These are phyloP conservation scores for Neurospora tetraspora DNA, from an alignment of 495 filamentous ascomycete species.

Conservation along the genomic window DNA sequence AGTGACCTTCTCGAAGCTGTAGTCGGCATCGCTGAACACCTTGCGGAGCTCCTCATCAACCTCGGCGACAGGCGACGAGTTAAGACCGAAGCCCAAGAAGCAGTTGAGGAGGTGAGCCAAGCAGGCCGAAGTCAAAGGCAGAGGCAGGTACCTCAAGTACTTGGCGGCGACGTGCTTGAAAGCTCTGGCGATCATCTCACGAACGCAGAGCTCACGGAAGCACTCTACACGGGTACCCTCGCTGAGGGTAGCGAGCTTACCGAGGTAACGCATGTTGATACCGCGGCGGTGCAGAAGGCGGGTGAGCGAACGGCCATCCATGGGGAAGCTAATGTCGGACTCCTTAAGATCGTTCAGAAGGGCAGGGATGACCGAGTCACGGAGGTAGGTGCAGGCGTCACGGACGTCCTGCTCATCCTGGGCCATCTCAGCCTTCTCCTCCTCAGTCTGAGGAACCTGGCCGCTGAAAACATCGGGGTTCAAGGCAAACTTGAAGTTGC, in stretches of 20 bases:
- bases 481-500: constrained; percentile 73
- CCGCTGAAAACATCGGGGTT: constrained; percentile 96
- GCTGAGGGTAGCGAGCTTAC: constrained; percentile 62
- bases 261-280: constrained; percentile 94
- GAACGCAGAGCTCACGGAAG: constrained; percentile 62
- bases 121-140: constrained; percentile 63
- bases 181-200: constrained; percentile 87
- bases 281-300: constrained; percentile 91
- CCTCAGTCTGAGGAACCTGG: constrained; percentile 79
- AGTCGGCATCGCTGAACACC: constrained; percentile 75
- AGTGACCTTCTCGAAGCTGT: constrained; percentile 66
- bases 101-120: constrained; percentile 90
- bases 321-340: constrained; percentile 91
- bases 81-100: constrained; percentile 69
- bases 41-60: constrained; percentile 62
- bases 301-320: constrained; percentile 89
- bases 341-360: constrained; percentile 76
- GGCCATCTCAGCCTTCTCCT: constrained; percentile 75
- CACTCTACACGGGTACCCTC: constrained; percentile 64
- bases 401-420: constrained; percentile 85
- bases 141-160: constrained; percentile 72
- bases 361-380: constrained; percentile 58
- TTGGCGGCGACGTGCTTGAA: constrained; percentile 87
- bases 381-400: constrained; percentile 69
- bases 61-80: constrained; percentile 63